phyloP scores from a whole-genome alignment of 768 basidiomycete genomes.

The Collybia nuda region DNA sequence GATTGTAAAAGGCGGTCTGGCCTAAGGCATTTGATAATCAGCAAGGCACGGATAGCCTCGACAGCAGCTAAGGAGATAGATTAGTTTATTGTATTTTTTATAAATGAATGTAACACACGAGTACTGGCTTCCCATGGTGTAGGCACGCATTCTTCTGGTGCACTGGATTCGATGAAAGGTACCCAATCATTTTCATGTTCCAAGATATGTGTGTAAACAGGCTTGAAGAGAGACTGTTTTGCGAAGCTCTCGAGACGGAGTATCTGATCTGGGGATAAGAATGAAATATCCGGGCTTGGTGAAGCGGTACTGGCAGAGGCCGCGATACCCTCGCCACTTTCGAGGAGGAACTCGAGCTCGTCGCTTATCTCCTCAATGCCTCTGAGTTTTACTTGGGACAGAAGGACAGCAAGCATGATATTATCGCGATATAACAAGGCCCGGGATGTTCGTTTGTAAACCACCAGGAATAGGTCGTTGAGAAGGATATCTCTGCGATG shows the following conservation, averaged over 20 bases:
- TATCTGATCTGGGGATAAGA: conserved; percentile 68
- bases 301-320: conserved; percentile 31
- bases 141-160: conserved; percentile 73
- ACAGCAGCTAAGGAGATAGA: conserved; percentile 51
- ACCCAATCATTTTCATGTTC: conserved; percentile 70
- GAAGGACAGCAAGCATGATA: conserved; percentile 84
- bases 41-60: conserved; percentile 71
- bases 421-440: conserved; percentile 90
- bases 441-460: conserved; percentile 87
- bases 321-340: conserved; percentile 72
- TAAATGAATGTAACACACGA: conserved; percentile 49
- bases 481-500: conserved; percentile 77
- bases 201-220: conserved; percentile 61
- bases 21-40: conserved; percentile 87
- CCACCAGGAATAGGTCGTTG: conserved; percentile 85
- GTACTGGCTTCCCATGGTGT: conserved; percentile 76
- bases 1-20: conserved; percentile 91
- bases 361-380: conserved; percentile 78
- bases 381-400: conserved; percentile 87
- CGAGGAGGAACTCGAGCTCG: conserved; percentile 90
- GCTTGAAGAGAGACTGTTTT: conserved; percentile 74
- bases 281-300: conserved; percentile 35
- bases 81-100: not conserved
- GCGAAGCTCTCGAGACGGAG: conserved; percentile 70
- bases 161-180: conserved; percentile 63